A percentile compares a stretch with the other conserved stretches of the same genome.
phyloP scores from a whole-genome alignment of 2,329 filamentous ascomycete genomes.

The Diaporthe ampelina region DNA sequence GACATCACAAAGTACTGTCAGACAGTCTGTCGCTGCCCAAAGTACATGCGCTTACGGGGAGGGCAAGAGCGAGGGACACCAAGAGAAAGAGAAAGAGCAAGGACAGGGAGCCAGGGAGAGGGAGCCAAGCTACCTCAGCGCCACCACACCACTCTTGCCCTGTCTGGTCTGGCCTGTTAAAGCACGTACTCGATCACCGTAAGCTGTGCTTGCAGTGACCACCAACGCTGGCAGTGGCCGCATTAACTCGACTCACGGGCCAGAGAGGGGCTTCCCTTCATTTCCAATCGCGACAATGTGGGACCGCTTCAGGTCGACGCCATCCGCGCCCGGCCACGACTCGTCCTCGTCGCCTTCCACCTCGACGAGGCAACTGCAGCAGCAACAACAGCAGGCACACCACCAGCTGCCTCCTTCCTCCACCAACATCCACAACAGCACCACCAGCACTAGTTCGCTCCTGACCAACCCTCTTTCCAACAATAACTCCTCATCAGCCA shows the following conservation, averaged over 20 bases:
- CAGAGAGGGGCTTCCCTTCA: constrained; percentile 28
- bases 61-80: not conserved
- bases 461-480: not conserved
- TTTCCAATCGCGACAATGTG: constrained; percentile 27
- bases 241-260: constrained; percentile 30
- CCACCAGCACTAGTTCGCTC: not conserved
- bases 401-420: not conserved
- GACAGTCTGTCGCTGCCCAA: not conserved
- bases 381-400: not conserved
- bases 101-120: not conserved
- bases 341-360: not conserved
- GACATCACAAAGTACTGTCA: not conserved
- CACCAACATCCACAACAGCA: constrained; percentile 14
- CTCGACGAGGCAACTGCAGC: not conserved
- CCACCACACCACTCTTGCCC: not conserved
- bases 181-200: too few species aligned
- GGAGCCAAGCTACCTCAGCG: constrained; percentile 2
- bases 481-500: not conserved
- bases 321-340: not conserved
- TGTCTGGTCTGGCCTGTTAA: not conserved
- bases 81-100: not conserved
- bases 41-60: not conserved
- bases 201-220: not conserved
- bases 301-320: constrained; percentile 29
- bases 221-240: too few species aligned